phyloP scores from a whole-genome alignment of 192 early-diverging fungal species.

The Dissophora ornata region DNA sequence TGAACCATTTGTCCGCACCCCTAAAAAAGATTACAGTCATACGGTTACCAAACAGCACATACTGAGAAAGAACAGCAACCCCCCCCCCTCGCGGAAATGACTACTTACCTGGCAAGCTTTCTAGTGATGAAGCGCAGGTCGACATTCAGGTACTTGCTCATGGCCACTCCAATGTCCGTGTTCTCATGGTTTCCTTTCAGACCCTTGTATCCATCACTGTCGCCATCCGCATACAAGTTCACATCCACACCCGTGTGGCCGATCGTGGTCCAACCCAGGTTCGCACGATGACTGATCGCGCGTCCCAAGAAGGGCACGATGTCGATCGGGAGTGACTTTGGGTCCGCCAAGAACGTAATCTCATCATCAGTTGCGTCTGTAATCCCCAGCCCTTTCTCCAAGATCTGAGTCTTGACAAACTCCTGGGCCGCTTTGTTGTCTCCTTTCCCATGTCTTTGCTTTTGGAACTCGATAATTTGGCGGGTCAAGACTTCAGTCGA shows the following conservation, averaged over 20 bases:
- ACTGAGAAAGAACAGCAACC: background rate
- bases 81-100: too few relatives aligned
- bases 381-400: constrained; percentile 75
- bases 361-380: constrained; percentile 74
- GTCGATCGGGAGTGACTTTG: background rate
- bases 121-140: constrained; percentile 61
- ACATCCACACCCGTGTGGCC: constrained; percentile 97
- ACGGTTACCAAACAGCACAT: background rate
- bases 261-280: constrained; percentile 79
- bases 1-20: constrained; percentile 24
- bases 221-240: constrained; percentile 67
- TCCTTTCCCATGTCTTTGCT: background rate
- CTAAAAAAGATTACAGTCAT: background rate
- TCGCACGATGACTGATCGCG: constrained; percentile 18
- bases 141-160: constrained; percentile 65
- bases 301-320: constrained; percentile 16
- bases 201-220: constrained; percentile 14
- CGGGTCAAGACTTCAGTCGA: constrained; percentile 70
- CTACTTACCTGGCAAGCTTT: constrained; percentile 52
- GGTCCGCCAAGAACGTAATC: constrained; percentile 56
- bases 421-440: constrained; percentile 26
- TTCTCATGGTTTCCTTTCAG: constrained; percentile 75
- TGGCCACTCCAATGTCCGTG: constrained; percentile 69
- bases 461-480: constrained; percentile 45
- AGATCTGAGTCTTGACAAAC: constrained; percentile 67